Conservation (phyloP, 345 rosid species). For the Ailanthus altissimus region DNA sequence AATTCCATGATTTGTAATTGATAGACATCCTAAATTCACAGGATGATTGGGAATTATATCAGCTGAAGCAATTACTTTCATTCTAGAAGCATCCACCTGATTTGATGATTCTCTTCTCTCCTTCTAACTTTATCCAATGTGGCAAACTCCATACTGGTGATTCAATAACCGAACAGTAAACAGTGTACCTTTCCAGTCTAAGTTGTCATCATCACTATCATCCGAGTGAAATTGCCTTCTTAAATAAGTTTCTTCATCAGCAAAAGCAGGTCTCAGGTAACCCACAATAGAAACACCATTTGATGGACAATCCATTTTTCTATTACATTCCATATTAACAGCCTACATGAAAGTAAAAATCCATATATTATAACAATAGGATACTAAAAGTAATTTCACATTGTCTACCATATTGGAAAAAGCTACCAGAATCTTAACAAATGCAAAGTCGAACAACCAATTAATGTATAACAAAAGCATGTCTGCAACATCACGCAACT, state of each 20-base stretch:
- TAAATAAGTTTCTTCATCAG: constrained; percentile 73
- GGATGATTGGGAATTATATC: neutral
- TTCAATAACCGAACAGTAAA: constrained; percentile 8
- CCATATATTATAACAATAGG: neutral
- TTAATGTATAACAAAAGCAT: neutral
- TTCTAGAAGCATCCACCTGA: neutral
- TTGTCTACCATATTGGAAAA: neutral
- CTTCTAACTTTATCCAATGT: neutral
- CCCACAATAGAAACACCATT: constrained; percentile 89
- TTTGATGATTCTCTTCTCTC: neutral
- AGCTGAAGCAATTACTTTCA: neutral
- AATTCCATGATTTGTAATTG: neutral
- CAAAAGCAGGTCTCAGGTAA: constrained; percentile 78
- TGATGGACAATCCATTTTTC: constrained; percentile 74
- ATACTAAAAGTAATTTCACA: neutral
- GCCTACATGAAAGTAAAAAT: constrained; percentile 47
- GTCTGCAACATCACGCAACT: too few relatives aligned
- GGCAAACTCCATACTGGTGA: neutral
- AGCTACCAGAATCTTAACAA: neutral
- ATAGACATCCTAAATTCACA: neutral
- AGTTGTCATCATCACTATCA: constrained; percentile 56
- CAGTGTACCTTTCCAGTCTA: constrained; percentile 65
- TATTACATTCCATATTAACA: constrained; percentile 50
- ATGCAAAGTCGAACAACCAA: neutral
- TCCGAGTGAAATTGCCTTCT: constrained; percentile 58